These are phyloP conservation scores for Trametes sp. DNA, from an alignment of 1,284 basidiomycete genomes.

Conservation along the genomic window DNA sequence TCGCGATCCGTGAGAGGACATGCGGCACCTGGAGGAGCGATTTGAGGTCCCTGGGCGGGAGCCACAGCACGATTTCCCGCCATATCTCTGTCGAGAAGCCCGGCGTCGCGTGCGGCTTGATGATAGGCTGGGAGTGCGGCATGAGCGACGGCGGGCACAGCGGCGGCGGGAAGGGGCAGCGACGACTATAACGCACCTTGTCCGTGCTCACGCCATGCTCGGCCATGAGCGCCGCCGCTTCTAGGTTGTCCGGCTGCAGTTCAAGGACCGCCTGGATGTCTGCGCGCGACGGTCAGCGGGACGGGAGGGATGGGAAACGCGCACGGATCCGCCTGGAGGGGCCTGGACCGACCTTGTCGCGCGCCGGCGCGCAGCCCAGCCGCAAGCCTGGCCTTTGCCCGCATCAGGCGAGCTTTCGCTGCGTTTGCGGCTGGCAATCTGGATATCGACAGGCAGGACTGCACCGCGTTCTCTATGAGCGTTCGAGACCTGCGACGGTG, in stretches of 20 bases:
- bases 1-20: constrained; percentile 69
- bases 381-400: constrained; percentile 67
- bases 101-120: constrained; percentile 39
- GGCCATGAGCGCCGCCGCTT: constrained; percentile 66
- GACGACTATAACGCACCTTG: constrained; percentile 36
- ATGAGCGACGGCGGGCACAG: constrained; percentile 22
- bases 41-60: constrained; percentile 71
- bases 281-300: constrained; percentile 40
- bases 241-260: constrained; percentile 72
- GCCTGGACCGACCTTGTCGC: constrained; percentile 61
- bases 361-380: constrained; percentile 66
- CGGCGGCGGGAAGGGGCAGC: constrained; percentile 13
- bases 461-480: constrained; percentile 76
- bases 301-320: constrained; percentile 21
- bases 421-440: constrained; percentile 60
- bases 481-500: constrained; percentile 62
- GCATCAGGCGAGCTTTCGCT: constrained; percentile 66
- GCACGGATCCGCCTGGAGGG: constrained; percentile 34
- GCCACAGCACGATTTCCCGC: constrained; percentile 69
- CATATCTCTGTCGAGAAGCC: constrained; percentile 73
- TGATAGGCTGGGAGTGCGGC: constrained; percentile 25
- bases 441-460: constrained; percentile 68
- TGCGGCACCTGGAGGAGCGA: constrained; percentile 70
- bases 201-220: constrained; percentile 41
- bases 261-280: constrained; percentile 71